phyloP scores from a whole-genome alignment of 108 stramenopile species.

The Parmales sp. region DNA sequence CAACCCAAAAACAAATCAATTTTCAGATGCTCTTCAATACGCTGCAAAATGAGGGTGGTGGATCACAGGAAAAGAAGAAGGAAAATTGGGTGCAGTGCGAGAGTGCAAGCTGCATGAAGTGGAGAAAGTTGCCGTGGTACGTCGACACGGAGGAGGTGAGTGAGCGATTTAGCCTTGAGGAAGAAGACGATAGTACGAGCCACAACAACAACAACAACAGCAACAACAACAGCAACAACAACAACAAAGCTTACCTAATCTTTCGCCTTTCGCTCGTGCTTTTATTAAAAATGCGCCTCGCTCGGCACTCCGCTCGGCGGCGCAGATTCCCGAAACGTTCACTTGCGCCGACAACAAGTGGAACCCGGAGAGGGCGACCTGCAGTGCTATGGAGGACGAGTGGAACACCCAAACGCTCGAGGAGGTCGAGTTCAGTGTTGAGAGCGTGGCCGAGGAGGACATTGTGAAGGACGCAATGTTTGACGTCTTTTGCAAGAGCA shows the following conservation, averaged over 20 bases:
- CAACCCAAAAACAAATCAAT: too few relatives aligned
- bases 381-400: constrained; percentile 64
- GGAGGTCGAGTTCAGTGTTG: too few relatives aligned
- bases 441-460: constrained; percentile 41
- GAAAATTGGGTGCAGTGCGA: constrained; percentile 88
- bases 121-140: constrained; percentile 77
- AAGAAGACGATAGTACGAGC: too few relatives aligned
- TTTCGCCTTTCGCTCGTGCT: too few relatives aligned
- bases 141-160: constrained; percentile 64
- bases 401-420: too few relatives aligned
- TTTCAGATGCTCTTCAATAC: constrained; percentile 39
- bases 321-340: constrained; percentile 74
- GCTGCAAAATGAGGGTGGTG: constrained; percentile 21
- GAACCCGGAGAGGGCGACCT: constrained; percentile 49
- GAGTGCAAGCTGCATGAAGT: constrained; percentile 70
- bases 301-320: too few relatives aligned
- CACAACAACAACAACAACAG: too few relatives aligned
- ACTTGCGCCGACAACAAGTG: constrained; percentile 74
- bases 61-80: constrained; percentile 15
- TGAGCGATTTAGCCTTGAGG: too few relatives aligned
- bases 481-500: constrained; percentile 56
- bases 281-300: too few relatives aligned
- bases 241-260: too few relatives aligned
- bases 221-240: too few relatives aligned
- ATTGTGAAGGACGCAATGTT: constrained; percentile 48